Conservation (phyloP, 1,284 basidiomycete species). For the Pascua guehoae region DNA sequence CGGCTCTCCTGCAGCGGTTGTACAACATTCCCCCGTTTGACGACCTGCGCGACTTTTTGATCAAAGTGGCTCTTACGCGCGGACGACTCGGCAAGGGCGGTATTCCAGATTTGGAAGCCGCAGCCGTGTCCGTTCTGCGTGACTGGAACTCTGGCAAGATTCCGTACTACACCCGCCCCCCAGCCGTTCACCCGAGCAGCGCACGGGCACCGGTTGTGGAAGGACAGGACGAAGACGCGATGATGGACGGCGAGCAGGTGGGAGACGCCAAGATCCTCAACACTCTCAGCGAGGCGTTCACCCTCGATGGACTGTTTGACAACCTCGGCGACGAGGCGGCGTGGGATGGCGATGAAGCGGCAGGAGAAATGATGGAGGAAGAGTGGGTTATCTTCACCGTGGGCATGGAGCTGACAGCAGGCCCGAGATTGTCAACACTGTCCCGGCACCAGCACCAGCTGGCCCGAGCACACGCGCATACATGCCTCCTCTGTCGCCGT, state of each 20-base stretch:
- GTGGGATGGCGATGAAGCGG: slow-evolving; percentile 38
- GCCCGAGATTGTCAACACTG: background rate
- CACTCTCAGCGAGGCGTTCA: slow-evolving; percentile 46
- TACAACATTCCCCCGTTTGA: slow-evolving; percentile 73
- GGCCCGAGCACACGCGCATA: background rate
- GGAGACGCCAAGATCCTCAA: slow-evolving; percentile 46
- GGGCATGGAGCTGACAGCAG: background rate
- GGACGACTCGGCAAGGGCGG: slow-evolving; percentile 87
- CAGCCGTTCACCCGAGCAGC: slow-evolving; percentile 70
- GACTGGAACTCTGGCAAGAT: slow-evolving; percentile 99
- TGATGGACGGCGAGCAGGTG: slow-evolving; percentile 34
- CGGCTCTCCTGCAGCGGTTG: slow-evolving; percentile 67
- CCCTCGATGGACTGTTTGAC: slow-evolving; percentile 47
- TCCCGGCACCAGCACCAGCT: background rate
- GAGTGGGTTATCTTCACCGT: background rate
- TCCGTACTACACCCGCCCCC: slow-evolving; percentile 78
- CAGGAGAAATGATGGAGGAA: slow-evolving; percentile 21
- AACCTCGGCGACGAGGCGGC: slow-evolving; percentile 40
- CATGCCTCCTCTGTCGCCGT: slow-evolving; percentile 5
- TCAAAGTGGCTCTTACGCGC: slow-evolving; percentile 81
- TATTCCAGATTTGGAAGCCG: slow-evolving; percentile 78
- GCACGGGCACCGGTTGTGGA: slow-evolving; percentile 12
- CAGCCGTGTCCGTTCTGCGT: slow-evolving; percentile 77
- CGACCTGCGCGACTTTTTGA: slow-evolving; percentile 77
- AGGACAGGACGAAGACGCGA: slow-evolving; percentile 27